Evolutionary conservation across 805 yeast species (phyloP).

Genomic region (Wickerhamiella occidentalis): DNA sequence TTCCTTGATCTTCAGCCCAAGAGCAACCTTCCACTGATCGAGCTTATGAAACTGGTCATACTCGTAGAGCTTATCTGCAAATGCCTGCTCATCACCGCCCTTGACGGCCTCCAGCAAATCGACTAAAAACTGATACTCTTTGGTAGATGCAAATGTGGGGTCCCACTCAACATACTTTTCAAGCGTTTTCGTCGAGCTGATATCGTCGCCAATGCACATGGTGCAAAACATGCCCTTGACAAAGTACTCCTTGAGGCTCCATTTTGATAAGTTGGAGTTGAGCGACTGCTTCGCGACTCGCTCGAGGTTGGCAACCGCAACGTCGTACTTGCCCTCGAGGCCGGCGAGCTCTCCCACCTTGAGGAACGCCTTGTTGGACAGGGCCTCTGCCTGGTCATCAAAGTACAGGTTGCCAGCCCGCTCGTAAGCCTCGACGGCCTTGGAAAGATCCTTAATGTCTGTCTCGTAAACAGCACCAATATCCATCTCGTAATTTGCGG

Average conservation of each 20-base stretch:
- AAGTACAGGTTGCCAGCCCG: conserved; percentile 94
- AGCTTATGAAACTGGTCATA: conserved; percentile 79
- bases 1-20: conserved; percentile 71
- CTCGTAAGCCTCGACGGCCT: conserved; percentile 70
- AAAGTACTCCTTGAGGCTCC: conserved; percentile 90
- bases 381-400: conserved; percentile 85
- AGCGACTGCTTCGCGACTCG: conserved; percentile 63
- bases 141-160: conserved; percentile 46
- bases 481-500: conserved; percentile 88
- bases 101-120: conserved; percentile 63
- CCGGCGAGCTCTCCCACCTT: conserved; percentile 87
- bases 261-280: conserved; percentile 63
- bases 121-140: conserved; percentile 59
- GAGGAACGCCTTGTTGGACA: conserved; percentile 75
- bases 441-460: conserved; percentile 49
- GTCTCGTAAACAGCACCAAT: conserved; percentile 77
- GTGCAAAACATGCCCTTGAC: conserved; percentile 72
- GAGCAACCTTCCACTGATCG: conserved; percentile 81
- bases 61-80: conserved; percentile 63
- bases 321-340: conserved; percentile 54
- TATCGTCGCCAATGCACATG: conserved; percentile 69
- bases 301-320: conserved; percentile 69
- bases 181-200: conserved; percentile 69
- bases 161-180: conserved; percentile 59
- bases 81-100: conserved; percentile 65